Evolutionary conservation across 2,329 filamentous ascomycete genomes (phyloP).

Genomic region (Fusarium chuoi): DNA sequence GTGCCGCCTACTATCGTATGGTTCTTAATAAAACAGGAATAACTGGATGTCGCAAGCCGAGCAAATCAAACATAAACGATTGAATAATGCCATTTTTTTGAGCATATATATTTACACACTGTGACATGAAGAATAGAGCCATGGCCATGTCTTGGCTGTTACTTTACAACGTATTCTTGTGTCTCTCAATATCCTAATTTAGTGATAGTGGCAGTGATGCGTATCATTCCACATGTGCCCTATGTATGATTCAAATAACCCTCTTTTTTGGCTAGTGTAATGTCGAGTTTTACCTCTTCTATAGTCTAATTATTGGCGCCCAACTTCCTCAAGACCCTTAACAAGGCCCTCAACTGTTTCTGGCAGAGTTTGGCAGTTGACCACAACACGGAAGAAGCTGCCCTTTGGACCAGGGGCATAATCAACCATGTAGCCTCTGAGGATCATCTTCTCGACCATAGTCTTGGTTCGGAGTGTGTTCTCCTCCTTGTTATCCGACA

Average conservation of each 20-base stretch:
- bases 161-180: not conserved
- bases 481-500: slow-evolving; percentile 54
- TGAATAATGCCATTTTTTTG: too few relatives aligned
- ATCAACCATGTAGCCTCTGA: slow-evolving; percentile 68
- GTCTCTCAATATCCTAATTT: not conserved
- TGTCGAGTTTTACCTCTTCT: not conserved
- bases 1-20: too few relatives aligned
- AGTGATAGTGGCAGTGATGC: not conserved
- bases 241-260: not conserved
- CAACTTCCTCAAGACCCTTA: slow-evolving; percentile 62
- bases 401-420: slow-evolving; percentile 67
- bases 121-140: not conserved
- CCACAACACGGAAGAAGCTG: slow-evolving; percentile 68
- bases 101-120: not conserved
- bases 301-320: slow-evolving; percentile 35
- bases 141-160: not conserved
- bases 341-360: slow-evolving; percentile 65
- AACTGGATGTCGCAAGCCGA: not conserved
- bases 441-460: slow-evolving; percentile 60
- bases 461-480: slow-evolving; percentile 62
- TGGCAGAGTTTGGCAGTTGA: slow-evolving; percentile 65
- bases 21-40: not conserved
- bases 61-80: not conserved
- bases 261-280: not conserved
- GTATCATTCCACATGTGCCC: not conserved